Conservation (phyloP, 2,329 filamentous ascomycete genomes). For the Oidium heveae region DNA sequence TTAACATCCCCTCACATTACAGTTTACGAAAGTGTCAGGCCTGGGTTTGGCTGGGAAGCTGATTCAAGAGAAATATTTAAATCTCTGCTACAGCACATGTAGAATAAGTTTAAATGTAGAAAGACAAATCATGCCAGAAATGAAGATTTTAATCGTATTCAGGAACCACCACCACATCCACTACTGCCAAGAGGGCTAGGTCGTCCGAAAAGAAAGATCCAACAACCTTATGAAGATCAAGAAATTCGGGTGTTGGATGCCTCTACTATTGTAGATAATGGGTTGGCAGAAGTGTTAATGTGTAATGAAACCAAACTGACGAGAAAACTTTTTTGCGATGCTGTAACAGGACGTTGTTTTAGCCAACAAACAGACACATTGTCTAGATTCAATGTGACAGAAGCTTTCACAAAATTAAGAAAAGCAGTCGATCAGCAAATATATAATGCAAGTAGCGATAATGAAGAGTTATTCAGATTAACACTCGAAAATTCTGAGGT, state of each 20-base stretch:
- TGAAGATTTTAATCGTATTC: background rate
- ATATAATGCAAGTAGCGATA: background rate
- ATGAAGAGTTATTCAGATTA: background rate
- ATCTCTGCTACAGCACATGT: background rate
- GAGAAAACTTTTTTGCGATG: background rate
- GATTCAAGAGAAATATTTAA: background rate
- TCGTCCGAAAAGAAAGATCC: background rate
- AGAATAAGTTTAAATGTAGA: background rate
- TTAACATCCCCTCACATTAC: background rate
- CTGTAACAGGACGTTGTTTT: background rate
- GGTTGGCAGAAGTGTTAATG: background rate
- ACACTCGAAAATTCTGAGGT: background rate
- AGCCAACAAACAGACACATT: background rate
- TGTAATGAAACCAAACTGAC: background rate
- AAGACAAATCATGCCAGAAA: background rate
- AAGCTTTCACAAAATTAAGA: background rate
- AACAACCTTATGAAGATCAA: background rate
- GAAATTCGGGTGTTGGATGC: background rate
- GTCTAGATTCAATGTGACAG: background rate
- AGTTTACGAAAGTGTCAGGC: background rate
- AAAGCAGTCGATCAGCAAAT: background rate
- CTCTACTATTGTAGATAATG: background rate
- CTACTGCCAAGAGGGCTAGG: background rate
- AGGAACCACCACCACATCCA: background rate
- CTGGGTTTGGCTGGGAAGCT: background rate